Evolutionary conservation across 495 filamentous ascomycete genomes (phyloP), one percentile per base, ranked within the genome.

Genomic region (Neurospora sp.): DNA sequence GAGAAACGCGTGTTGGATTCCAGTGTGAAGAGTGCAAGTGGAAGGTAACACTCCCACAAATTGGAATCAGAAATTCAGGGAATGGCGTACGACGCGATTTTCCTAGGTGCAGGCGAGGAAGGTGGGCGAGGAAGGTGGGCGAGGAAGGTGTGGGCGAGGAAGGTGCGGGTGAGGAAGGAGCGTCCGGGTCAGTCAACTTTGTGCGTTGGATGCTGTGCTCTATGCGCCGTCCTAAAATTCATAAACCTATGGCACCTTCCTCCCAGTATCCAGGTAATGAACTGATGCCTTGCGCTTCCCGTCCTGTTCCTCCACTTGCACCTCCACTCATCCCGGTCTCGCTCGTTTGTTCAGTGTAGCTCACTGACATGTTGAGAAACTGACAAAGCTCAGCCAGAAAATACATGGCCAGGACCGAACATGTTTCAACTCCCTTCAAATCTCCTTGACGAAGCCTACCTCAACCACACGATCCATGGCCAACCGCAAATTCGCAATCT

Each of bases 401-500:
- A 31, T 31, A 31, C 27, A 31, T 31, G 27, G 27, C 27, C 27
- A 27, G 27, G 27, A 27, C 27, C 27, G 27, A 31, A 31, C 27
- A 31, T 31, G 27, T 31, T 31, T 31, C 27, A 31, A 31, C 27
- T 14, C 6, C 18, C 68, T 70, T 59, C 42, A 89, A 70, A 90
- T 87, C 74, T 90, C 88, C 83, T 91, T 91, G 14, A 93, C 83
- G 76, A 91, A 93, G 8, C 91, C 91, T 18, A 92, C 88, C 77
- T 92, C 90, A 40, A 92, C 88, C 27, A 91, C 76, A 66, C 84
- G 82, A 69, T 91, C 90, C 76, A 88, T 84, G 5, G 87, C 85
- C 42, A 92, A 80, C 44, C 86, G 80, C 73, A 92, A 80, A 71
- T 89, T 88, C 69, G 85, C 84, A 75, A 91, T 87, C 78, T 90